Evolutionary conservation across 176 grass and related monocot genomes (phyloP), one percentile per base, ranked within the genome.

Genomic region (Pontederia crassipes): DNA sequence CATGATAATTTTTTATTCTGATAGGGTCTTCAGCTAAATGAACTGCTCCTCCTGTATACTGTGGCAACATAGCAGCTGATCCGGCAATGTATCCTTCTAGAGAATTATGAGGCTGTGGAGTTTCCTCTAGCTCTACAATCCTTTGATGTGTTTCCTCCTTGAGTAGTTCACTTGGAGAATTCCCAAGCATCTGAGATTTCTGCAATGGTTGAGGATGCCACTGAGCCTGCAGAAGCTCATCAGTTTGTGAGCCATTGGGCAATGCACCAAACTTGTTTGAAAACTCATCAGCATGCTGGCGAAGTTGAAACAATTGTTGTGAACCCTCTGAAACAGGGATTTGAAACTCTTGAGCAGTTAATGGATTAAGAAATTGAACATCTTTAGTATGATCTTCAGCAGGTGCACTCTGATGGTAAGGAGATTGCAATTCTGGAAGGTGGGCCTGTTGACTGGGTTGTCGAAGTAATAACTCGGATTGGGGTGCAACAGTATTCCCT

Each of bases 111-210:
- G 71, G 71, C 48, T 67, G 75, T 4, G 68, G 79, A 14, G 72
- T 64, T 67, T 81, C 81, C 58, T 83, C 77, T 55, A 75, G 85
- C 14, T 54, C 52, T 74, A 70, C 69, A 50, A 66, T 58, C 59
- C 76, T 87, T 71, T 89, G 87, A 80, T 67, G 72, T 67, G 83
- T 83, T 68, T 89, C 84, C 46, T 76, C 74, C 49, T 93, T 74
- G 32, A 77, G 78, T 59, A 81, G 84, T 49, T 92, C 84, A 27
- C 78, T 54, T 61, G 83, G 76, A 32, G 65, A 68, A 81, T 86
- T 88, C 57, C 67, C 77, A 69, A 72, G 62, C 48, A 64, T 47
- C 65, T 69, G 73, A 67, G 59, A 70, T 66, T 88, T 90, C 50
- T 85, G 72, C 47, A 84, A 65, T 56, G 66, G 71, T 69, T 84